Evolutionary conservation across 73 alveolate genomes (phyloP), one percentile per base, ranked within the genome.

Genomic region (Paramecium caudatum): DNA sequence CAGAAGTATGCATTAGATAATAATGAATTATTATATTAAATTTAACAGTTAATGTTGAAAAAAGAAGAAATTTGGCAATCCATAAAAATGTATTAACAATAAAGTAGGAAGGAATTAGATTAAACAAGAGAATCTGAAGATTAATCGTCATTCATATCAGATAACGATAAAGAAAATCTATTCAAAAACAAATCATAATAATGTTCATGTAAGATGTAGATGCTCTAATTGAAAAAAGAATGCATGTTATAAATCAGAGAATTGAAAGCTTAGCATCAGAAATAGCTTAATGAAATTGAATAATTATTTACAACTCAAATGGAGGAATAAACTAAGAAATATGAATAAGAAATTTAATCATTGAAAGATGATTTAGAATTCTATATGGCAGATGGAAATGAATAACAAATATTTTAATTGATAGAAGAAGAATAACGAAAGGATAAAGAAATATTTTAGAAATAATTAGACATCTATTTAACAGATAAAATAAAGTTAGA

Each of bases 161-260:
- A 68, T 68, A 37, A 68, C 19, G 88, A 74, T 8, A 41, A 74
- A 39, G 88, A 74, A 74, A 74, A 74, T 45, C n/a, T 43, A 41
- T 74, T 74, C 32, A 74, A 74, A 74, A 74, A 74, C 16, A 39
- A 65, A 65, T 33, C 8, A 8, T 8, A 33, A 65, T 32, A n/a
- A 34, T 74, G 88, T 45, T 37, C 36, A 21, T 74, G 88, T 47
- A 21, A 74, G 32, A 21, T 39, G 55, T 27, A 74, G 43, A 17
- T 74, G 46, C 23, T 74, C 0, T 12, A 36, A 41, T 21, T 74
- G 7, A 74, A 74, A 25, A 74, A 74, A 39, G 88, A 74, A 19
- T 41, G 30, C 16, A 12, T 74, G 47, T 25, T 45, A 2, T 45
- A 74, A 74, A 74, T 74, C 27, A 74, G 88, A 12, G 62, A 74